phyloP scores from a whole-genome alignment of 805 yeast species.

The Candida multigemmis region DNA sequence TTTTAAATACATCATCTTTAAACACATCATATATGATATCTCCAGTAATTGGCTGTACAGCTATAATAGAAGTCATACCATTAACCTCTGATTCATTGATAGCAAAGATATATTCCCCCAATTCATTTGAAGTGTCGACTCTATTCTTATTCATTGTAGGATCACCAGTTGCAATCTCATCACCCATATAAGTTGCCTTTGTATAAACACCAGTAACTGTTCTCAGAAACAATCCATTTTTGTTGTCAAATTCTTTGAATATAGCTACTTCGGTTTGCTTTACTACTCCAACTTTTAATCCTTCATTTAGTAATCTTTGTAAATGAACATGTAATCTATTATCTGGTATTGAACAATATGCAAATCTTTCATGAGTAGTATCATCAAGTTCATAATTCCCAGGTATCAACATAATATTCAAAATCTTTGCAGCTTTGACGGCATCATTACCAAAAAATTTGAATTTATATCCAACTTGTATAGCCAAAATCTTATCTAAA shows the following conservation, averaged over 20 bases:
- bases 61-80: conserved; percentile 45
- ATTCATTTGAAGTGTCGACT: conserved; percentile 16
- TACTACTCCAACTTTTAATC: conserved; percentile 79
- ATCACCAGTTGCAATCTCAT: conserved; percentile 21
- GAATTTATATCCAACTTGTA: conserved; percentile 90
- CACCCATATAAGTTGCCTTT: conserved; percentile 74
- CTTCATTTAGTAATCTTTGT: conserved; percentile 60
- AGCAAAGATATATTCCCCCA: conserved; percentile 39
- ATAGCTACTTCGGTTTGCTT: conserved; percentile 80
- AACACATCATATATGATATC: conserved; percentile 68
- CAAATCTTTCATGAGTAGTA: conserved; percentile 53
- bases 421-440: conserved; percentile 48
- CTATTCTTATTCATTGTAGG: conserved; percentile 5
- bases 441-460: conserved; percentile 87
- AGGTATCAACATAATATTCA: conserved; percentile 64
- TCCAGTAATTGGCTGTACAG: conserved; percentile 68
- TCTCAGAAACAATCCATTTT: conserved; percentile 51
- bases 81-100: conserved; percentile 16
- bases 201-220: conserved; percentile 67
- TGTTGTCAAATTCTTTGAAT: conserved; percentile 48
- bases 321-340: conserved; percentile 66
- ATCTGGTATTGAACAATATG: conserved; percentile 83
- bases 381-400: conserved; percentile 62
- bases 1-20: conserved; percentile 46
- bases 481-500: conserved; percentile 61